A percentile compares a stretch with the other conserved stretches of the same genome.
These are phyloP conservation scores for Globisporangium cederbergense DNA, from an alignment of 352 stramenopile genomes.

Conservation along the genomic window DNA sequence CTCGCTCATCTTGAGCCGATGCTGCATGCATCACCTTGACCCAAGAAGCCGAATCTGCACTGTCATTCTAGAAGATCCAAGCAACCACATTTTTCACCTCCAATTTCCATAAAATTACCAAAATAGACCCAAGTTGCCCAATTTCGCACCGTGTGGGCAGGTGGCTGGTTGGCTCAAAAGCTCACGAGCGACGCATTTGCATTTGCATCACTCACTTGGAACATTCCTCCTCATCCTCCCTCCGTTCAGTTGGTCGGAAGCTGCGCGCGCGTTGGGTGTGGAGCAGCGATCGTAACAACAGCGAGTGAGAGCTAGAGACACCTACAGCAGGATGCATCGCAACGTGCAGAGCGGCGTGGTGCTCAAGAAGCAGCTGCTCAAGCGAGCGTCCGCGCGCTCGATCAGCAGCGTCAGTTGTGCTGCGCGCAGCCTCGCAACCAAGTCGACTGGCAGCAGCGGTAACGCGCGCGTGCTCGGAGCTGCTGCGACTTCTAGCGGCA, in stretches of 20 bases:
- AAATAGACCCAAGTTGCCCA: not conserved
- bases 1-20: not conserved
- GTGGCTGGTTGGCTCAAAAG: conserved; percentile 5
- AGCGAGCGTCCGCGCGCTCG: conserved; percentile 8
- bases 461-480: not conserved
- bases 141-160: not conserved
- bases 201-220: conserved; percentile 7
- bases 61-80: conserved; percentile 10
- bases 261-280: conserved; percentile 7
- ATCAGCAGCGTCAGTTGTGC: conserved; percentile 12
- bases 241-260: conserved; percentile 5
- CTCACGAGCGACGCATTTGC: not conserved
- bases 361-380: conserved; percentile 17
- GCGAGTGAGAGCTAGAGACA: not conserved
- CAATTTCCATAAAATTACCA: too few relatives aligned
- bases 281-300: not conserved
- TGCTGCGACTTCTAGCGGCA: not conserved
- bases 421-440: conserved; percentile 12
- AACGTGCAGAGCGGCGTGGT: conserved; percentile 12
- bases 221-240: not conserved
- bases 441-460: conserved; percentile 3
- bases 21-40: too few relatives aligned
- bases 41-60: too few relatives aligned
- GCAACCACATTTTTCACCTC: not conserved
- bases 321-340: conserved; percentile 11